Conservation (phyloP, 2,329 filamentous ascomycete species). For the Exophiala oligosperma region DNA sequence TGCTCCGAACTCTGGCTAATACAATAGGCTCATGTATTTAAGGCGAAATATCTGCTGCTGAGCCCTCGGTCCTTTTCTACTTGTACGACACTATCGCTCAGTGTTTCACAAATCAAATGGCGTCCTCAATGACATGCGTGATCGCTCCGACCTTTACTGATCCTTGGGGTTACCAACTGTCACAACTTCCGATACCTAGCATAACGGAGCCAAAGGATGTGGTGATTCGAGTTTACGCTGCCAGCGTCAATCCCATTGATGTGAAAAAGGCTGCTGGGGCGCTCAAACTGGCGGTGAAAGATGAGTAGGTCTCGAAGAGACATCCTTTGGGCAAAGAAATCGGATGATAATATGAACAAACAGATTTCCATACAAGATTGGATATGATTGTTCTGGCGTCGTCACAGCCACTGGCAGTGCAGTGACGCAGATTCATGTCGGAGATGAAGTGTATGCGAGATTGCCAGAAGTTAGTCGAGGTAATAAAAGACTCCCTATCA, state of each 20-base stretch:
- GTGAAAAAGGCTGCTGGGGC: conserved; percentile 43
- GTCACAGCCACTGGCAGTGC: no score
- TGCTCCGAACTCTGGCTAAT: not conserved
- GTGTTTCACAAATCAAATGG: no score
- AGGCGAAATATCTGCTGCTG: not conserved
- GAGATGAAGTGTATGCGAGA: conserved; percentile 42
- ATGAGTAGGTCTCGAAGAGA: no score
- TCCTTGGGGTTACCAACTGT: no score
- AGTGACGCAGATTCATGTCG: conserved; percentile 28
- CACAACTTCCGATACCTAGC: no score
- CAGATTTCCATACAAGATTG: no score
- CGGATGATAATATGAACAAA: no score
- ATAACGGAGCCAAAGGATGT: conserved; percentile 23
- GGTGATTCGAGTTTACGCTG: conserved; percentile 40
- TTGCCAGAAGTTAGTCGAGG: conserved; percentile 36
- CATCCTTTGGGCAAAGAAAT: no score
- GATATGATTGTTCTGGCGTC: no score
- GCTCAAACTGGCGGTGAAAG: conserved; percentile 30
- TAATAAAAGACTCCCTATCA: conserved; percentile 4
- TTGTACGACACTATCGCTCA: no score
- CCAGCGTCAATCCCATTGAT: conserved; percentile 49
- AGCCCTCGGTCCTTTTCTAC: not conserved
- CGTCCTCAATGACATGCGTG: no score
- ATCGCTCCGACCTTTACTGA: no score
- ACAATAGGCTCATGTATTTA: not conserved